These are phyloP conservation scores for Diplodia intermedia DNA, from an alignment of 2,329 filamentous ascomycete genomes.

Conservation along the genomic window DNA sequence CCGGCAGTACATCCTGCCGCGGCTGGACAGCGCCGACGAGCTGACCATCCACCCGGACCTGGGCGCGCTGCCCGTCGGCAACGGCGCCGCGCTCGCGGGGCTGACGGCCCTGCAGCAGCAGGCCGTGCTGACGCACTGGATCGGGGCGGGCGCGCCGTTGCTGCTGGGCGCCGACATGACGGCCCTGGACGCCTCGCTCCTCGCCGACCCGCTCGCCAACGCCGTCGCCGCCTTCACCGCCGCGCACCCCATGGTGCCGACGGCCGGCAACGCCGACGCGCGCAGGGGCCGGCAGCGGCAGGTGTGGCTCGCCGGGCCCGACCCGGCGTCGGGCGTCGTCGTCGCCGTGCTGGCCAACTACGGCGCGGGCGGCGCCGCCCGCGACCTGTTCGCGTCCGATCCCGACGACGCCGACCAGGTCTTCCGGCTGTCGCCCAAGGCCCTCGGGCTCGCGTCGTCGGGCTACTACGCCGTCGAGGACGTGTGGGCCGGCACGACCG, in stretches of 20 bases:
- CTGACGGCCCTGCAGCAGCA: slow-evolving; percentile 39
- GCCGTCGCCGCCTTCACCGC: slow-evolving; percentile 37
- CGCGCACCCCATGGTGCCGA: slow-evolving; percentile 40
- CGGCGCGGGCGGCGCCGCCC: slow-evolving; percentile 36
- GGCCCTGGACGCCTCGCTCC: slow-evolving; percentile 34
- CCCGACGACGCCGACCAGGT: background rate
- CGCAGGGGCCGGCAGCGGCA: slow-evolving; percentile 39
- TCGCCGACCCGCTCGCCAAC: slow-evolving; percentile 36
- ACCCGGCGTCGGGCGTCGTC: slow-evolving; percentile 30
- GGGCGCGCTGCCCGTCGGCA: slow-evolving; percentile 41
- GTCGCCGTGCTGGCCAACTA: slow-evolving; percentile 41
- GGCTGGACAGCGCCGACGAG: slow-evolving; percentile 34
- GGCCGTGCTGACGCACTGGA: slow-evolving; percentile 42
- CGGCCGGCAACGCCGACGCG: slow-evolving; percentile 33
- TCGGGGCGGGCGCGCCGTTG: slow-evolving; percentile 42
- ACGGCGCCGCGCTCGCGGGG: slow-evolving; percentile 37
- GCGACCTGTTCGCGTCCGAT: background rate
- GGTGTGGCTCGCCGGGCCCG: slow-evolving; percentile 41
- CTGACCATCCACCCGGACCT: slow-evolving; percentile 41
- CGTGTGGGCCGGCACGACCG: background rate
- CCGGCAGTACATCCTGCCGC: slow-evolving; percentile 39
- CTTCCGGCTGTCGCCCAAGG: slow-evolving; percentile 9
- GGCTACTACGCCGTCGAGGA: slow-evolving; percentile 11
- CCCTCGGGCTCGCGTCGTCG: slow-evolving; percentile 1
- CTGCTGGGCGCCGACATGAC: slow-evolving; percentile 41